phyloP scores from a whole-genome alignment of 305 asterid species.

The Salvia sclarea region DNA sequence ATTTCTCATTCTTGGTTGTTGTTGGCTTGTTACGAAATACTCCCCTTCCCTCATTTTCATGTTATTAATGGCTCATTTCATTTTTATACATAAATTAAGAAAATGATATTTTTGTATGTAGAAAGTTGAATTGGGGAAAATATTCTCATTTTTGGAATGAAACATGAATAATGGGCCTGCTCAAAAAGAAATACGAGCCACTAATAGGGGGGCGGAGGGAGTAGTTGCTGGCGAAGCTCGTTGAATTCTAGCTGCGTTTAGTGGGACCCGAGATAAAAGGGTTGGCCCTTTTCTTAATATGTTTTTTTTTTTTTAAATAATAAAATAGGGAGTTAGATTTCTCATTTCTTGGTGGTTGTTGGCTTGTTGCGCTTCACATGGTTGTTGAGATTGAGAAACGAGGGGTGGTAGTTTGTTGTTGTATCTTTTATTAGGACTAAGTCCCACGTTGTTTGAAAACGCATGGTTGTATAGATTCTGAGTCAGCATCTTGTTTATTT shows the following conservation, averaged over 20 bases:
- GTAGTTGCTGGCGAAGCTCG: neutral
- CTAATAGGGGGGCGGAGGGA: no score
- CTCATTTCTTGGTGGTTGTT: constrained; percentile 16
- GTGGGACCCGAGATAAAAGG: neutral
- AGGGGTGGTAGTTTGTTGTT: constrained; percentile 23
- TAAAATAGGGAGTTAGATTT: constrained; percentile 5
- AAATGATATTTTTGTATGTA: no score
- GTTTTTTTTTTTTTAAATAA: neutral
- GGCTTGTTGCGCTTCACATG: constrained; percentile 27
- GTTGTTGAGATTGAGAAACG: constrained; percentile 42
- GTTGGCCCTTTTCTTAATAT: neutral
- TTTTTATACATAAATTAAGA: no score
- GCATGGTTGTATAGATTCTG: constrained; percentile 4
- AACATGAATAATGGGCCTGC: no score
- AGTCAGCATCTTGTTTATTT: constrained; percentile 15
- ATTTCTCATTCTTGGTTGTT: neutral
- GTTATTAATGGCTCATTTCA: no score
- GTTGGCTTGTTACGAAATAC: constrained; percentile 28
- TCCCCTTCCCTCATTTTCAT: no score
- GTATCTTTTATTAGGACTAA: constrained; percentile 2
- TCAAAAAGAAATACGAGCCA: no score
- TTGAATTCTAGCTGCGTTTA: neutral
- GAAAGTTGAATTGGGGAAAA: no score
- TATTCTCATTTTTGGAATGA: no score
- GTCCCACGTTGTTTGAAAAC: neutral